These are phyloP conservation scores for Naematelia aurantialba DNA, from an alignment of 768 basidiomycete genomes.

Conservation along the genomic window DNA sequence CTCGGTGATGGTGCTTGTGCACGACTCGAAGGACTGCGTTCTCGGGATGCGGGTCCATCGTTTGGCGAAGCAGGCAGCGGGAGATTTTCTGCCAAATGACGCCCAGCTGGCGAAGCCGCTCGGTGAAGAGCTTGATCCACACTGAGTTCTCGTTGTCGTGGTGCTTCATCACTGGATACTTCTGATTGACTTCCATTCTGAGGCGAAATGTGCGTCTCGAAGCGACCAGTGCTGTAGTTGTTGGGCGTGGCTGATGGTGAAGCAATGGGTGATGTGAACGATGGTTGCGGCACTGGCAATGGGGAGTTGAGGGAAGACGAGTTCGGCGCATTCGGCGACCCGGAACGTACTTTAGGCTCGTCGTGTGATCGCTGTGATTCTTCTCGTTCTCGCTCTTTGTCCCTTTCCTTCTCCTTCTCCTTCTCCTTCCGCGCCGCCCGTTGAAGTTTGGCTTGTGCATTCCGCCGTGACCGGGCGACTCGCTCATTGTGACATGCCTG, in stretches of 20 bases:
- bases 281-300: slow-evolving; percentile 18
- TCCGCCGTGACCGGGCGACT: slow-evolving; percentile 84
- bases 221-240: slow-evolving; percentile 10
- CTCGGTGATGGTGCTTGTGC: slow-evolving; percentile 1
- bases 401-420: slow-evolving; percentile 35
- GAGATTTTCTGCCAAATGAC: slow-evolving; percentile 5
- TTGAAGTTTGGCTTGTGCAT: slow-evolving; percentile 77
- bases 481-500: slow-evolving; percentile 96
- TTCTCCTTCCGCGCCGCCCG: slow-evolving; percentile 54
- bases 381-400: neutral
- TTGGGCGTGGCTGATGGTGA: slow-evolving; percentile 28
- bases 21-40: neutral
- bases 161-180: neutral
- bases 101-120: neutral
- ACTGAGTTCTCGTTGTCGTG: slow-evolving; percentile 18
- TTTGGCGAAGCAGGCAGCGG: slow-evolving; percentile 23
- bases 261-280: slow-evolving; percentile 24
- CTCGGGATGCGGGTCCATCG: neutral
- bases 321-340: slow-evolving; percentile 13
- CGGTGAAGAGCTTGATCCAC: slow-evolving; percentile 12
- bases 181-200: slow-evolving; percentile 8
- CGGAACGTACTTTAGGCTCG: slow-evolving; percentile 1
- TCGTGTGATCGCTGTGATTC: slow-evolving; percentile 4
- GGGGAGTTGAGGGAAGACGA: slow-evolving; percentile 12
- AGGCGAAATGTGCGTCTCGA: slow-evolving; percentile 14